phyloP scores from a whole-genome alignment of 768 basidiomycete species.

The Suillus clintonianus region DNA sequence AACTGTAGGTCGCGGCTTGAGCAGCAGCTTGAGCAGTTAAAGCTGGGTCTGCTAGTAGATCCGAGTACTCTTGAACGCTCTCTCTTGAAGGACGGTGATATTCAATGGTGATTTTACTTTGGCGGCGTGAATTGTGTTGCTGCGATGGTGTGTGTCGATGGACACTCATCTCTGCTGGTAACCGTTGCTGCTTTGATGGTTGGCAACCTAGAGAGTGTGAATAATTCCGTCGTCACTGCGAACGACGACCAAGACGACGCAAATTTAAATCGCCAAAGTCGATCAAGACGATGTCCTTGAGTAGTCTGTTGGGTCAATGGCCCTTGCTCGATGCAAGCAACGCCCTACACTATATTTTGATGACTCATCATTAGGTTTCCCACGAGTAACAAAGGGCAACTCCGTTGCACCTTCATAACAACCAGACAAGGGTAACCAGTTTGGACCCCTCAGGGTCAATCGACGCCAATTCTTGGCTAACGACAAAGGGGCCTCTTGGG shows the following conservation, averaged over 20 bases:
- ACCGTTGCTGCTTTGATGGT: slow-evolving; percentile 4
- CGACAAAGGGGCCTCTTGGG: too few species aligned
- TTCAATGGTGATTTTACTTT: slow-evolving; percentile 72
- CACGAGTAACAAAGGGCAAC: too few species aligned
- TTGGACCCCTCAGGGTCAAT: too few species aligned
- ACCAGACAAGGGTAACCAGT: too few species aligned
- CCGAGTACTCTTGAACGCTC: slow-evolving; percentile 77
- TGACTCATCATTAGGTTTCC: not conserved
- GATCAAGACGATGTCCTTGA: not conserved
- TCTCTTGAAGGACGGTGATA: slow-evolving; percentile 75
- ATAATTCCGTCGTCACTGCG: not conserved
- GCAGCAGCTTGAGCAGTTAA: slow-evolving; percentile 55
- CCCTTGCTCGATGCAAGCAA: not conserved
- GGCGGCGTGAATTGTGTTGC: slow-evolving; percentile 21
- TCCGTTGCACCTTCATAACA: too few species aligned
- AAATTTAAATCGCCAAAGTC: not conserved
- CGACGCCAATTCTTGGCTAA: too few species aligned
- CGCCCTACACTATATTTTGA: not conserved
- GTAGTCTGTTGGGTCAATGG: not conserved
- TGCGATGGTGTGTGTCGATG: slow-evolving; percentile 25
- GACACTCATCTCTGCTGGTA: slow-evolving; percentile 3
- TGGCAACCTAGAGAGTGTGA: not conserved
- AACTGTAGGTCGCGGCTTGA: slow-evolving; percentile 28
- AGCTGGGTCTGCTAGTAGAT: slow-evolving; percentile 64
- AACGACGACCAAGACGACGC: not conserved